A percentile compares a stretch with the other conserved stretches of the same genome.
Evolutionary conservation across 805 yeast species (phyloP).

Genomic region (Monosporozyma aerobia): DNA sequence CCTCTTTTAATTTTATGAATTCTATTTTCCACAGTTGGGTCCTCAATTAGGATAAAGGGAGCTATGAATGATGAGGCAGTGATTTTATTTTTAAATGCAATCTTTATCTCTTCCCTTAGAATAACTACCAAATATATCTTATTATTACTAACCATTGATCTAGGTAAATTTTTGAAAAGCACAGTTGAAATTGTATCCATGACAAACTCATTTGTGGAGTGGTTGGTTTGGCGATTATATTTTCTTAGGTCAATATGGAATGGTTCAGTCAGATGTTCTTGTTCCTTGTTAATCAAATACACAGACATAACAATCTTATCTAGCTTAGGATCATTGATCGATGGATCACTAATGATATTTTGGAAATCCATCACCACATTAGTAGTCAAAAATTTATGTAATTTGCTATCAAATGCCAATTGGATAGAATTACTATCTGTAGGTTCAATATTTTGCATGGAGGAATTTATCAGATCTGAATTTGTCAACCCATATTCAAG

Average conservation of each 20-base stretch:
- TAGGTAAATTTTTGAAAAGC: constrained; percentile 64
- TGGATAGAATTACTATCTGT: neutral
- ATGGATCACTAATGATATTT: constrained; percentile 52
- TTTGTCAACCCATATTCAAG: constrained; percentile 63
- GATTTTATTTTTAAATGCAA: constrained; percentile 27
- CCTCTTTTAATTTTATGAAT: constrained; percentile 50
- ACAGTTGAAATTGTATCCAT: constrained; percentile 71
- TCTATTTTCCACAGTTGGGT: constrained; percentile 7
- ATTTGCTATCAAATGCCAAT: neutral
- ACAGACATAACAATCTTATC: constrained; percentile 60
- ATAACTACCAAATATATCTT: constrained; percentile 70
- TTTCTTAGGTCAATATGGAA: constrained; percentile 44
- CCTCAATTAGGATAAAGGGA: constrained; percentile 20
- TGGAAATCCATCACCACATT: constrained; percentile 73
- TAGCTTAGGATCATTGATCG: constrained; percentile 53
- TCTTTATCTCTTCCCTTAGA: constrained; percentile 49
- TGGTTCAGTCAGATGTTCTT: constrained; percentile 61
- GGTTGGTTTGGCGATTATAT: neutral
- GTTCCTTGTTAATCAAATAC: constrained; percentile 55
- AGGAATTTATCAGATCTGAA: neutral
- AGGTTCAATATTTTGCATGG: neutral
- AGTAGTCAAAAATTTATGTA: constrained; percentile 6
- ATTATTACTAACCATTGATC: constrained; percentile 48
- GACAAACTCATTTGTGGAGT: constrained; percentile 34
- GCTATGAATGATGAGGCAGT: constrained; percentile 13